Base-by-base conservation (phyloP, 208 protist genomes). In the Phytomonas francai region DNA sequence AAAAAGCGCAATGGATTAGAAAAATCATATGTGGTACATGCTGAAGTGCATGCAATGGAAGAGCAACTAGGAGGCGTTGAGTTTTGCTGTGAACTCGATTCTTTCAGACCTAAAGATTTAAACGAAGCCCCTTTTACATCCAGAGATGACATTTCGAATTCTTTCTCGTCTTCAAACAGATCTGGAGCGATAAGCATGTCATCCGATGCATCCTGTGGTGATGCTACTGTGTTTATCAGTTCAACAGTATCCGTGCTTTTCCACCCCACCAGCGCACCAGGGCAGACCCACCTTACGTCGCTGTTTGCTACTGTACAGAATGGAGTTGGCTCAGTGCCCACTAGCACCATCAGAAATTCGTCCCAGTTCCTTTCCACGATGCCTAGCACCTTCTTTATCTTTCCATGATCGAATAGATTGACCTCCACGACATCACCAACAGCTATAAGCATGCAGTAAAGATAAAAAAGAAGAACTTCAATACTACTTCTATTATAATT, bases 401-500 rank as follows among this genome's bases (percentile, higher is more conserved):
- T 59, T 19, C 71, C 66, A 65, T 62, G 8, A 27, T 42, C 51
- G 16, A 62, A 33, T 27, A 76, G 66, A 29, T 64, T 56, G 22
- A 78, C 34, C 33, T 76, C 73, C 14, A 78, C 73, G 22, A 82
- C 66, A 70, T 78, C 73, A 59, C 65, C 70, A 1, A 73, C 60
- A 0, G 59, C 61, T 36, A 82, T 68, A 27, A 39, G 42, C 72
- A 74, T 70, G 22, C 29, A 39, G 33, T 19, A 49, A 58, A 59
- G 36, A 28, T 19, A 25, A 60, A 14, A 49, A 49, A 30, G 30
- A 27, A 27, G 3, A 22, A 68, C 16, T n/a, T 9, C 25, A 61
- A 56, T 63, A 25, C 12, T 45, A 19, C 6, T 22, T 22, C 5
- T 63, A 63, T 49, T 32, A 22, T 45, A 27, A 63, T 9, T 34